Base-by-base conservation (phyloP, 352 stramenopile genomes). In the Phytophthora sojae region DNA sequence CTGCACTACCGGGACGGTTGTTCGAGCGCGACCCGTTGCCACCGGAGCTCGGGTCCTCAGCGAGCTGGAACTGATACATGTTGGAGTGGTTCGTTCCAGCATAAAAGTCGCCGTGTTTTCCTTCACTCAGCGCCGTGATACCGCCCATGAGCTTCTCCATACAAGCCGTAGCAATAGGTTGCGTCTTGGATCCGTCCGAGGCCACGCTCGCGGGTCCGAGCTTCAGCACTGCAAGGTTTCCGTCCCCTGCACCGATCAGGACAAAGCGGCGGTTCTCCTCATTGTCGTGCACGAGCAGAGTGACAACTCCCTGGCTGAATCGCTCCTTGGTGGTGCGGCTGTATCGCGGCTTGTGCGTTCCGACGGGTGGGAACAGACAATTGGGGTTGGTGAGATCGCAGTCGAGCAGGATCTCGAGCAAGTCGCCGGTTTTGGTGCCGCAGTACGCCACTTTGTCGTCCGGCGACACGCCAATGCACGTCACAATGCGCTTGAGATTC, bases 371-470 rank as follows among this genome's bases (percentile, higher is more conserved):
- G 57, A 94, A 86, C 8, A 93, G 71, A 65, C 88, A 95, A 54
- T 92, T 89, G 23, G 86, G 81, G 56, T 98, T 97, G 64, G 98
- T 98, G 55, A 97, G 82, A 78, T 99, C 96, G 62, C 95, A 93
- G 69, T 98, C 91, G 35, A 99, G 85, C 53, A 92, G 88, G 77
- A 99, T 97, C 68, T 98, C 95, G 29, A 99, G 81, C 32, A 99
- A 72, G 65, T 99, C 97, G 52, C 97, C 97, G 0, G 97, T 99
- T 69, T 96, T 97, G 35, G 96, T 99, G 45, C 97, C 97, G 66
- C 85, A 95, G 71, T 98, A 99, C 0, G 92, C 95, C 62, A 97
- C 85, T 14, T 92, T 88, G 74, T 99, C 97, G 71, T 99, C 94
- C 6, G 89, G 82, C 11, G 90, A 94, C 26, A 99, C 96, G 64